Conservation (phyloP, 2,329 filamentous ascomycete genomes). For the Fusarium decemcellulare region DNA sequence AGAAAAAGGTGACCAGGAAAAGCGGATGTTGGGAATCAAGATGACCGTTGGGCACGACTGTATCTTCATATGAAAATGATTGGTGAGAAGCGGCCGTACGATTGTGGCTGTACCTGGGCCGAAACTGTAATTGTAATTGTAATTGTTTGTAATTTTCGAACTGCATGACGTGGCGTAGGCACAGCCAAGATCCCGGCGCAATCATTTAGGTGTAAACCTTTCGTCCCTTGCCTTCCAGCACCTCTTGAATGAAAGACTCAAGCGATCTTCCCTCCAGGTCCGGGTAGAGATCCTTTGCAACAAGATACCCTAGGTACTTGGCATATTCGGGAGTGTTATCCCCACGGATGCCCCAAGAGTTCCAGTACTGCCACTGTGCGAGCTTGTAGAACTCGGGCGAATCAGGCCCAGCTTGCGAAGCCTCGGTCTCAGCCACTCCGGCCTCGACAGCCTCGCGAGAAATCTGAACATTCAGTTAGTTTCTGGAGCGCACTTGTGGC, state of each 20-base stretch:
- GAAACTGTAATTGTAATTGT: too few relatives aligned
- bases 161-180: too few relatives aligned
- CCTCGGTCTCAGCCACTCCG: background rate
- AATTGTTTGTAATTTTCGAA: too few relatives aligned
- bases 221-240: conserved; percentile 1
- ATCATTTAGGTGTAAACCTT: background rate
- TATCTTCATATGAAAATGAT: too few relatives aligned
- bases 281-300: conserved; percentile 67
- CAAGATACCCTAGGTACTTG: conserved; percentile 67
- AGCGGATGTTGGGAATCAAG: too few relatives aligned
- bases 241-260: background rate
- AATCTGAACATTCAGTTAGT: background rate
- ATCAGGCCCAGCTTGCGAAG: background rate
- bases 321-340: conserved; percentile 69
- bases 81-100: too few relatives aligned
- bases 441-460: background rate
- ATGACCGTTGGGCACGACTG: too few relatives aligned
- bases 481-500: too few relatives aligned
- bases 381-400: background rate
- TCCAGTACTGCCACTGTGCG: conserved; percentile 52
- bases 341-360: conserved; percentile 62
- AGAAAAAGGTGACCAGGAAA: too few relatives aligned
- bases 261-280: conserved; percentile 53
- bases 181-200: too few relatives aligned
- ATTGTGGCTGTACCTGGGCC: too few relatives aligned